These are phyloP conservation scores for Plenodomus tracheiphilus DNA, from an alignment of 2,329 filamentous ascomycete genomes.

Conservation along the genomic window DNA sequence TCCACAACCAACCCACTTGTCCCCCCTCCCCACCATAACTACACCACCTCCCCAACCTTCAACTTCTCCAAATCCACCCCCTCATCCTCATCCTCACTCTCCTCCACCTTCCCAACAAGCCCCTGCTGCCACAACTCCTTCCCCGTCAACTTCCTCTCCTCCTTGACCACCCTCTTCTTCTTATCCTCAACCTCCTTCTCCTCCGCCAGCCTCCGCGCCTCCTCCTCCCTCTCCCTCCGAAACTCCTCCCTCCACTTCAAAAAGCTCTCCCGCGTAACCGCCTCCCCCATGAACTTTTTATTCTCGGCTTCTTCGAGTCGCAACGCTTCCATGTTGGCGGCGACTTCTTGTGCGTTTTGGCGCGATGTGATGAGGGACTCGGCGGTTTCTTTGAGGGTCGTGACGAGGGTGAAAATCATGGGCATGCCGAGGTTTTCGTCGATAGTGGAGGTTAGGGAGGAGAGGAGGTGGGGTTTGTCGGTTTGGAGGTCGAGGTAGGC, in stretches of 20 bases:
- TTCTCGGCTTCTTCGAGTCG: constrained; percentile 90
- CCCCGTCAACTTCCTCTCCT: constrained; percentile 79
- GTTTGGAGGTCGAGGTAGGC: constrained; percentile 76
- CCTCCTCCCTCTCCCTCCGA: constrained; percentile 76
- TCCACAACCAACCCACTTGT: neutral
- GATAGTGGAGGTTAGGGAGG: constrained; percentile 71
- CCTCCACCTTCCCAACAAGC: constrained; percentile 63
- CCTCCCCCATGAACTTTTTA: constrained; percentile 89
- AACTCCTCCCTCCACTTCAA: constrained; percentile 80
- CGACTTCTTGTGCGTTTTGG: constrained; percentile 62
- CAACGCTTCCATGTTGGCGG: constrained; percentile 57
- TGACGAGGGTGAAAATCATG: constrained; percentile 93
- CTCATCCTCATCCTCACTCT: constrained; percentile 66
- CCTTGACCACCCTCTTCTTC: constrained; percentile 56
- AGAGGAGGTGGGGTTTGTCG: constrained; percentile 76
- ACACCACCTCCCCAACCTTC: constrained; percentile 52
- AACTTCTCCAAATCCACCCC: constrained; percentile 51
- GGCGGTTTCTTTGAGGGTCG: constrained; percentile 85
- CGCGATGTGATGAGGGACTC: constrained; percentile 80
- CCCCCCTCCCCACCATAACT: constrained; percentile 3
- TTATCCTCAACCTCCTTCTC: constrained; percentile 72
- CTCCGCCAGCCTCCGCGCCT: constrained; percentile 59
- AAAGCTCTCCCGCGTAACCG: constrained; percentile 86
- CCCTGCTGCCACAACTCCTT: constrained; percentile 55
- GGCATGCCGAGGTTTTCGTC: constrained; percentile 96